phyloP scores from a whole-genome alignment of 768 basidiomycete species.

The Clitopilus passeckerianus region DNA sequence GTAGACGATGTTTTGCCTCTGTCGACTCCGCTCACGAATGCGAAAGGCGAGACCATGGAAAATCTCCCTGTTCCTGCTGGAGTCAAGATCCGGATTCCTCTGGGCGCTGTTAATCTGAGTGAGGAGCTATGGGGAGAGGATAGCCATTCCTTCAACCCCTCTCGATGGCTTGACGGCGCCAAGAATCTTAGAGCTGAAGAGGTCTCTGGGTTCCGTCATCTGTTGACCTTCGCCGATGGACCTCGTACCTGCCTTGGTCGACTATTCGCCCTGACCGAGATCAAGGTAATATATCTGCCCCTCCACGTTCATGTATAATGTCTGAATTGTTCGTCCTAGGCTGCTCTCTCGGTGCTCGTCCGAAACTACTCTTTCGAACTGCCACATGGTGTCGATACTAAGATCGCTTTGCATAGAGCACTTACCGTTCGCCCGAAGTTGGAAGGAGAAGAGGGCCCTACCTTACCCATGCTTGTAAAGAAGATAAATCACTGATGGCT shows the following conservation, averaged over 20 bases:
- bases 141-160: conserved; percentile 36
- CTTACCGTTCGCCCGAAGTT: conserved; percentile 27
- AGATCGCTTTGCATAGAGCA: conserved; percentile 18
- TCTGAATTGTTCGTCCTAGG: conserved; percentile 15
- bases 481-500: background rate
- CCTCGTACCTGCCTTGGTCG: conserved; percentile 37
- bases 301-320: too few species aligned
- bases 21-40: conserved; percentile 20
- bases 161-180: conserved; percentile 30
- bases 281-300: conserved; percentile 23
- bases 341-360: conserved; percentile 32
- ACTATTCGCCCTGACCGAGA: conserved; percentile 30
- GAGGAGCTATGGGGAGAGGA: conserved; percentile 35
- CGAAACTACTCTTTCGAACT: conserved; percentile 32
- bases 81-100: conserved; percentile 27
- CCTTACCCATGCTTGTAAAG: conserved; percentile 15
- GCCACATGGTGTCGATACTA: conserved; percentile 24
- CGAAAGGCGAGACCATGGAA: conserved; percentile 19
- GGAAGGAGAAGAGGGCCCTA: conserved; percentile 17
- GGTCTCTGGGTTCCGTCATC: conserved; percentile 28
- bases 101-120: conserved; percentile 30
- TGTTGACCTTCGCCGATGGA: conserved; percentile 38
- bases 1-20: conserved; percentile 33
- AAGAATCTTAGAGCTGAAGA: conserved; percentile 15
- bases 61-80: conserved; percentile 28